These are phyloP conservation scores for Biscogniauxia mediterranea DNA, from an alignment of 2,329 filamentous ascomycete species.

Conservation along the genomic window DNA sequence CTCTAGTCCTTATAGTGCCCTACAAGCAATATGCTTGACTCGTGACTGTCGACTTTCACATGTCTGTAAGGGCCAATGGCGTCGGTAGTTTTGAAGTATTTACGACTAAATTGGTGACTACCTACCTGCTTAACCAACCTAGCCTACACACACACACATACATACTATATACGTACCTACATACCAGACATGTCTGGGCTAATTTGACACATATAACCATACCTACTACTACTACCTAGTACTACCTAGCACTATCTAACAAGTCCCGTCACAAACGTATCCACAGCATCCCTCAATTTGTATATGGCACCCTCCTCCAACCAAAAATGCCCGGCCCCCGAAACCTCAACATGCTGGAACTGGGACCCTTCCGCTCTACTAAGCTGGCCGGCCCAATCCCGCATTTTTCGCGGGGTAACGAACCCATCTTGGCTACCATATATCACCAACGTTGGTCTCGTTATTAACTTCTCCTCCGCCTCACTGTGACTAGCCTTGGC, in stretches of 20 bases:
- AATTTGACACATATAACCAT: no score
- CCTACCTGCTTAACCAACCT: no score
- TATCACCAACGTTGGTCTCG: constrained; percentile 63
- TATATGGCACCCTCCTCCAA: constrained; percentile 49
- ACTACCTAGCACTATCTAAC: no score
- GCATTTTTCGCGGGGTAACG: constrained; percentile 62
- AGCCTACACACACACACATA: no score
- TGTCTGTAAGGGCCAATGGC: not conserved
- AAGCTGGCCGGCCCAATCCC: constrained; percentile 62
- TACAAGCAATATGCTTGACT: not conserved
- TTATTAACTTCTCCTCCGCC: constrained; percentile 47
- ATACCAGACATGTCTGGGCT: no score
- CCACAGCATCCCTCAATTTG: constrained; percentile 11
- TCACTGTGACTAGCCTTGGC: constrained; percentile 4
- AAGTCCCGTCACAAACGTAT: not conserved
- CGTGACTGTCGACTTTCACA: not conserved
- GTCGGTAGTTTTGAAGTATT: not conserved
- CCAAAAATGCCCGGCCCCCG: constrained; percentile 63
- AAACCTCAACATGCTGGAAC: constrained; percentile 49
- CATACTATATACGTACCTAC: no score
- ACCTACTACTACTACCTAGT: no score
- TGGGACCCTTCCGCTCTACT: constrained; percentile 39
- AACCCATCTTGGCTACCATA: constrained; percentile 78
- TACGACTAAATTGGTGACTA: not conserved
- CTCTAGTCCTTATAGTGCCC: no score